Base-by-base conservation (phyloP, 1,284 basidiomycete species). In the Tylopilus sp. region DNA sequence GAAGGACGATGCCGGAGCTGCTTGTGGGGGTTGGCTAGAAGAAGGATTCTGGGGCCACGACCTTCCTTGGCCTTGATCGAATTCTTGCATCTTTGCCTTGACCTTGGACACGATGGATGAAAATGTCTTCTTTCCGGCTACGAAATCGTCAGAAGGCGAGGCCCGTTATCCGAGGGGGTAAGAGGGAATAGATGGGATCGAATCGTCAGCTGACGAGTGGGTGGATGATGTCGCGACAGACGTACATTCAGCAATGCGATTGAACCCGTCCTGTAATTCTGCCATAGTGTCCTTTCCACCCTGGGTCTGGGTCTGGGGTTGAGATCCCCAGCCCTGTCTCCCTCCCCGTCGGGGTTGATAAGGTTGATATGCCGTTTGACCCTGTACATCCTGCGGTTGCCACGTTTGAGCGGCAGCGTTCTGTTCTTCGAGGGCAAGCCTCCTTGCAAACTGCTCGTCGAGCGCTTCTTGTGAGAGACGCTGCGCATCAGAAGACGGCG, bases 71-170 rank as follows among this genome's bases (percentile, higher is more conserved):
- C 65, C 62, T 56, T 81, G 77, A 34, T 90, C 85, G 53, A 81
- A 81, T 59, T 90, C 88, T 60, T 85, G 82, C 56, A 89, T 81
- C 75, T 89, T 90, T 9, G 85, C 80, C 61, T 81, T 88, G 42
- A 88, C 84, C 63, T 84, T 89, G 29, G 78, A 80, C 41, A 89
- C 73, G 29, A 91, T 67, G 10, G 73, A 77, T 40, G 77, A 80
- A 66, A 90, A 79, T 0, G 88, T 90, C 65, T 82, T 85, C 72
- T 85, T 88, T 4, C 88, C 85, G 51, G 76, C 86, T 89, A 53
- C 8, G 34, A 40, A 14, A 17, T 44, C 9, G 29, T 51, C 9
- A 50, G 18, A 30, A n/a, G n/a, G n/a, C n/a, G n/a, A n/a, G n/a
- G n/a, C n/a, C n/a, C n/a, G n/a, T n/a, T n/a, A n/a, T n/a, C n/a